Evolutionary conservation across 2,329 filamentous ascomycete species (phyloP).

Genomic region (Atkinsonella texensis): DNA sequence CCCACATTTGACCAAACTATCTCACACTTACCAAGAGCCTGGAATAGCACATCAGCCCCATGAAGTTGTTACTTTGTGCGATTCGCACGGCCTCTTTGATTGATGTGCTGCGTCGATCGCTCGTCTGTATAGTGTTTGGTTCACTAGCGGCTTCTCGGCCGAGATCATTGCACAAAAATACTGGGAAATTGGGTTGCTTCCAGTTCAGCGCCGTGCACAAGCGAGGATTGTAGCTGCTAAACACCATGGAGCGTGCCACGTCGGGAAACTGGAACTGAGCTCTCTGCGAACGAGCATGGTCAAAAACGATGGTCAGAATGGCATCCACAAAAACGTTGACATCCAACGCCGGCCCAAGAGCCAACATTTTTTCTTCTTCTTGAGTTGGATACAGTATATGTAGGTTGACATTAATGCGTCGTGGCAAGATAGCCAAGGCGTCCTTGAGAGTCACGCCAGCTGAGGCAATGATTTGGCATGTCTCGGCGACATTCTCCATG

Average conservation of each 20-base stretch:
- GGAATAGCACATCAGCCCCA: slow-evolving; percentile 89
- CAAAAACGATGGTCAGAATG: slow-evolving; percentile 76
- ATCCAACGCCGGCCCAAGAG: slow-evolving; percentile 63
- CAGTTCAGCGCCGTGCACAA: slow-evolving; percentile 93
- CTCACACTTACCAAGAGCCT: slow-evolving; percentile 59
- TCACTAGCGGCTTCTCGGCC: slow-evolving; percentile 45
- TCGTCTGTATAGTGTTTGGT: slow-evolving; percentile 32
- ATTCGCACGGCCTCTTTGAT: slow-evolving; percentile 93
- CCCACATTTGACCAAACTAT: neutral
- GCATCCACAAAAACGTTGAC: slow-evolving; percentile 80
- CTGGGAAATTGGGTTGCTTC: slow-evolving; percentile 98
- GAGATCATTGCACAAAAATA: slow-evolving; percentile 89
- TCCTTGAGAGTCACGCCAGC: slow-evolving; percentile 73
- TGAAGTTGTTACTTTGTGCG: slow-evolving; percentile 92
- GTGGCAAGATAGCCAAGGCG: slow-evolving; percentile 61
- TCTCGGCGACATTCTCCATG: slow-evolving; percentile 44
- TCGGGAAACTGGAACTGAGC: slow-evolving; percentile 54
- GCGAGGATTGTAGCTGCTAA: slow-evolving; percentile 83
- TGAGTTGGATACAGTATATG: slow-evolving; percentile 77
- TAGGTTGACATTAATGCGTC: slow-evolving; percentile 78
- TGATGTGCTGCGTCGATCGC: slow-evolving; percentile 64
- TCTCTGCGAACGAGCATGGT: slow-evolving; percentile 64
- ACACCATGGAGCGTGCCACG: slow-evolving; percentile 75
- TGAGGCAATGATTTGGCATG: slow-evolving; percentile 60
- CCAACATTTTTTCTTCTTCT: slow-evolving; percentile 57